A percentile compares a stretch with the other conserved stretches of the same genome.
Evolutionary conservation across 345 rosid genomes (phyloP).

Genomic region (Populus alba): DNA sequence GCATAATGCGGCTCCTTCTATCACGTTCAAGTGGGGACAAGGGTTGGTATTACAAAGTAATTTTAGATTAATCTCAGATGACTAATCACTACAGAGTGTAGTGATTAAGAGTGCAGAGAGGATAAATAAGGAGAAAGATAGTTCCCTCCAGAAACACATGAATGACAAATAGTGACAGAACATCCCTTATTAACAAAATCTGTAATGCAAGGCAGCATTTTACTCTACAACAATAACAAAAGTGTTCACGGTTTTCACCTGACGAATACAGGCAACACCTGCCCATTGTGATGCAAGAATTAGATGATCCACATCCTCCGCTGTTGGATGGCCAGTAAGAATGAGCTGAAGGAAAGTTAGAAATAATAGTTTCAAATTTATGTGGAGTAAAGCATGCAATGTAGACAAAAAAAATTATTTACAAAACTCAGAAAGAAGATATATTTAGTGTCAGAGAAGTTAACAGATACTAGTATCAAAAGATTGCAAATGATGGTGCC

Average conservation of each 20-base stretch:
- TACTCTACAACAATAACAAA: not conserved
- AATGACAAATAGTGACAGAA: not conserved
- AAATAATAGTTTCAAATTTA: not conserved
- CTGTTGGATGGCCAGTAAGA: slow-evolving; percentile 41
- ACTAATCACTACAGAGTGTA: too few relatives aligned
- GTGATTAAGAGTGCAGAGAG: too few relatives aligned
- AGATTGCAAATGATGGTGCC: not conserved
- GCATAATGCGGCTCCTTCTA: too few relatives aligned
- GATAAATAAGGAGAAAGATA: too few relatives aligned
- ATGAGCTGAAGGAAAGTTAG: slow-evolving; percentile 42
- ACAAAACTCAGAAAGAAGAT: not conserved
- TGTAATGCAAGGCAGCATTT: not conserved
- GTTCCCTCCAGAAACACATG: too few relatives aligned
- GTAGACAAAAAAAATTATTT: not conserved
- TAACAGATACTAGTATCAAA: not conserved
- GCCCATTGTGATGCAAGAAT: slow-evolving; percentile 82
- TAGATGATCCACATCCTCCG: slow-evolving; percentile 51
- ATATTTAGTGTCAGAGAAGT: not conserved
- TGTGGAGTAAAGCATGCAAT: not conserved
- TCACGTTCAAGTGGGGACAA: too few relatives aligned
- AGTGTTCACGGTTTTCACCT: slow-evolving; percentile 39
- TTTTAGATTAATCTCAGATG: too few relatives aligned
- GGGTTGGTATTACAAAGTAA: too few relatives aligned
- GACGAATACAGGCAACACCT: slow-evolving; percentile 59
- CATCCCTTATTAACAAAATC: not conserved